Evolutionary conservation across 1,284 basidiomycete genomes (phyloP).

Genomic region (Paramarasmius palmivorus): DNA sequence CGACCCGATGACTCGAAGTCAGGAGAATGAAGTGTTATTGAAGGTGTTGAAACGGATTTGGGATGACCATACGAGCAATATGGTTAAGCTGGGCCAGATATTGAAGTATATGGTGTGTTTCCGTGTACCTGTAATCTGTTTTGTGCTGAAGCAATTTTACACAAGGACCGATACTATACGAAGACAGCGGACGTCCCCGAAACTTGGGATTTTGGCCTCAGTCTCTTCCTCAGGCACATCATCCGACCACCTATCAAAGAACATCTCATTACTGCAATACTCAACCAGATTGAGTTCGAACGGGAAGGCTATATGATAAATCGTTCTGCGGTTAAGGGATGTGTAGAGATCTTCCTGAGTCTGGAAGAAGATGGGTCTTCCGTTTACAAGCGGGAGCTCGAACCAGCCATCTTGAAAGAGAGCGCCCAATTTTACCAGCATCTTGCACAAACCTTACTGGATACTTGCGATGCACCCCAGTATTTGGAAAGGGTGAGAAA

Average conservation of each 20-base stretch:
- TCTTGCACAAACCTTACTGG: conserved; percentile 76
- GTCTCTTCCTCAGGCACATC: conserved; percentile 86
- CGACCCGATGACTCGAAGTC: conserved; percentile 63
- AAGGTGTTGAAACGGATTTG: conserved; percentile 86
- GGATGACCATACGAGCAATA: conserved; percentile 92
- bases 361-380: conserved; percentile 59
- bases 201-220: conserved; percentile 83
- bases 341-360: conserved; percentile 83
- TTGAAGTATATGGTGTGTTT: conserved; percentile 91
- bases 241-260: conserved; percentile 83
- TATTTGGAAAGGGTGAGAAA: conserved; percentile 77
- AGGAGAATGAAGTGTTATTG: conserved; percentile 84
- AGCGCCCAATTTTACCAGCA: conserved; percentile 80
- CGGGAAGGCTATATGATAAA: conserved; percentile 92
- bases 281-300: conserved; percentile 89
- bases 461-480: conserved; percentile 78
- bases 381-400: conserved; percentile 86
- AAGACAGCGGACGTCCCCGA: conserved; percentile 70
- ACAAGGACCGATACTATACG: conserved; percentile 89
- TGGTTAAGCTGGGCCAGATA: conserved; percentile 89
- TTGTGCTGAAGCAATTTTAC: conserved; percentile 10
- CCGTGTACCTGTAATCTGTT: conserved; percentile 8
- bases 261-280: conserved; percentile 80
- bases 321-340: conserved; percentile 87
- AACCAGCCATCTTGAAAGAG: conserved; percentile 80